A percentile compares a stretch with the other conserved stretches of the same genome.
Conservation (phyloP, 768 basidiomycete species). For the Termitomyces bulborhizus region DNA sequence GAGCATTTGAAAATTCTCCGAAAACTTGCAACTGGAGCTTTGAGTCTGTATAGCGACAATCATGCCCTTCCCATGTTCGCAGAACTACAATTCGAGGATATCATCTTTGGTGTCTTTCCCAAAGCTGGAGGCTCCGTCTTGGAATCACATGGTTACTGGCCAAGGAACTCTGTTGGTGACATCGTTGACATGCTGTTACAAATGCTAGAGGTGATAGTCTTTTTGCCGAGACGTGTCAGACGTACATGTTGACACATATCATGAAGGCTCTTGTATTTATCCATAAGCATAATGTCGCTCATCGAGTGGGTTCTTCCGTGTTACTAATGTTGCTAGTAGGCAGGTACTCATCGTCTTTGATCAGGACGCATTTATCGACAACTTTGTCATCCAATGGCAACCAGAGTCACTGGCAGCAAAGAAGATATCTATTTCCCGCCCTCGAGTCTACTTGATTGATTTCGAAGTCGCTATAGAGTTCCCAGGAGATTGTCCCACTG, state of each 20-base stretch:
- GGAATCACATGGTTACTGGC: conserved; percentile 14
- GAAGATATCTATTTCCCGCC: neutral
- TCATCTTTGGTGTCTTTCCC: conserved; percentile 22
- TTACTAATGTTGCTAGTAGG: too few species aligned
- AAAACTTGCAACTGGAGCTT: conserved; percentile 12
- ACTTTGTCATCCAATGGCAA: conserved; percentile 25
- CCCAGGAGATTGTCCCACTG: conserved; percentile 11
- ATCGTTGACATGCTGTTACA: conserved; percentile 24
- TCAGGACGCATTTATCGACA: conserved; percentile 24
- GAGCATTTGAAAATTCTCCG: conserved; percentile 18
- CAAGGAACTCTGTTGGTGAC: conserved; percentile 22
- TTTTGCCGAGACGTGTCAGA: neutral
- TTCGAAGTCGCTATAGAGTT: conserved; percentile 24
- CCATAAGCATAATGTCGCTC: neutral
- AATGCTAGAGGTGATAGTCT: neutral
- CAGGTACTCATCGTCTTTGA: neutral
- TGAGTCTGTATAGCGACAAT: conserved; percentile 15
- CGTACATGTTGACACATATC: neutral
- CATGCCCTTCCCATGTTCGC: conserved; percentile 21
- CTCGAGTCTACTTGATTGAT: conserved; percentile 18
- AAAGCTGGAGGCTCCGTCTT: conserved; percentile 10
- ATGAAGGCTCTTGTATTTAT: neutral
- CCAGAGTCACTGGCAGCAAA: conserved; percentile 19
- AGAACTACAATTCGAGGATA: conserved; percentile 20
- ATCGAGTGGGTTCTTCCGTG: neutral